Base-by-base conservation (phyloP, 805 yeast genomes). In the Pichia membranifaciens region DNA sequence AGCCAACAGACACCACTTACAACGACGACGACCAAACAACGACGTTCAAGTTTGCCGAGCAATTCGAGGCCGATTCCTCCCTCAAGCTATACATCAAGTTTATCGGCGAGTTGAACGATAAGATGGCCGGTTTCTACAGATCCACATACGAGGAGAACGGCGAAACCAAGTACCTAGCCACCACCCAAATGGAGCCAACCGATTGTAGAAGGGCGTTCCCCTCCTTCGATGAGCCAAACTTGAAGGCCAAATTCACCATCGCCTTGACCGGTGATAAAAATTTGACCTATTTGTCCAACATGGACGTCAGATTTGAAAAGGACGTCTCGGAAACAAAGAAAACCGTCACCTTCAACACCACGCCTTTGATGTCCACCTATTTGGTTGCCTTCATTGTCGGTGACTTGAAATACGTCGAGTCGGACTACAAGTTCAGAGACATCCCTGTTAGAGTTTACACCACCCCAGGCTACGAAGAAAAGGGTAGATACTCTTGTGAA, bases 111-210 rank as follows among this genome's bases (percentile, higher is more conserved):
- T 66, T 78, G 55, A 78, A 74, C 56, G 70, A 73, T 45, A 75
- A 77, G 57, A 75, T 78, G 81, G 73, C 80, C 2, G 82, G 81
- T 9, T 76, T 78, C 59, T 78, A 77, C 61, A 66, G 73, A 55
- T 76, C 81, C 8, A 60, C 68, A 5, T 78, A 76, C 54, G 74
- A 72, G 49, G 60, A 62, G 44, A 57, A 70, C 38, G 79, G 74
- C 18, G 63, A 58, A 40, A 65, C 68, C 15, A 73, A 74, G 56
- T 58, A 59, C 50, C 70, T 76, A 69, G 70, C 76, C 17, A 71
- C 79, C n/a, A 78, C 83, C 21, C 83, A 78, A 58, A 76, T 78
- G 59, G 83, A 78, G 60, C 78, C 83, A 41, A 76, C 82, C 7
- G 81, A 76, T 53, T 79, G 81, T 47, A 69, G 83, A 63, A 67